These are phyloP conservation scores for Laguncularia racemosa DNA, from an alignment of 345 rosid genomes.

Conservation along the genomic window DNA sequence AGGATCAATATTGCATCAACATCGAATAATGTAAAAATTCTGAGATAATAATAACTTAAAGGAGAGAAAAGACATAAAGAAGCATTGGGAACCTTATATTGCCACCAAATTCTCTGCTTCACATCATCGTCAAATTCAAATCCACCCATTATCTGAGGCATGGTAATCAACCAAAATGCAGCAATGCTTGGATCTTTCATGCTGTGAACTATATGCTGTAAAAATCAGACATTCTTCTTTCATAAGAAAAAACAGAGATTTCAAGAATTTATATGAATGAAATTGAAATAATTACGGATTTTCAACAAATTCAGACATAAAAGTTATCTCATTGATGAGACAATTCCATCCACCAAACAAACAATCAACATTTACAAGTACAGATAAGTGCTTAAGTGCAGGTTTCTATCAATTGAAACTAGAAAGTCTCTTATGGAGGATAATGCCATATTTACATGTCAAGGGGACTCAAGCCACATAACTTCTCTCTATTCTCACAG, in stretches of 20 bases:
- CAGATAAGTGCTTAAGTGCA: no score
- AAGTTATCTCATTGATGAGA: no score
- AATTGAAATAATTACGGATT: no score
- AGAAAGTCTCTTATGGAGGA: neutral
- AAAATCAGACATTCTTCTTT: constrained; percentile 7
- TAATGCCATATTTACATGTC: neutral
- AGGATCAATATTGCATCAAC: no score
- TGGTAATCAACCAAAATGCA: constrained; percentile 86
- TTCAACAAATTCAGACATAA: no score
- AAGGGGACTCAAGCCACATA: no score
- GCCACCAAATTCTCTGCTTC: constrained; percentile 89
- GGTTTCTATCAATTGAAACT: no score
- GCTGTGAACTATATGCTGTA: constrained; percentile 91
- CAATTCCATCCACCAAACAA: no score
- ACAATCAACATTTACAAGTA: no score
- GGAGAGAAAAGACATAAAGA: neutral
- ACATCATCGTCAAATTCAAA: constrained; percentile 76
- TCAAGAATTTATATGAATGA: no score
- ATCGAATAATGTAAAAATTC: neutral
- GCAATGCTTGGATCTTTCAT: constrained; percentile 97
- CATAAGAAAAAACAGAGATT: neutral
- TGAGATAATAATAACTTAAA: no score
- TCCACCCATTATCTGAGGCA: constrained; percentile 83
- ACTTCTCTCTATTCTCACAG: no score
- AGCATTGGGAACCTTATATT: constrained; percentile 51